A percentile compares a stretch with the other conserved stretches of the same genome.
Conservation (phyloP, 345 rosid genomes). For the Acer campestre region DNA sequence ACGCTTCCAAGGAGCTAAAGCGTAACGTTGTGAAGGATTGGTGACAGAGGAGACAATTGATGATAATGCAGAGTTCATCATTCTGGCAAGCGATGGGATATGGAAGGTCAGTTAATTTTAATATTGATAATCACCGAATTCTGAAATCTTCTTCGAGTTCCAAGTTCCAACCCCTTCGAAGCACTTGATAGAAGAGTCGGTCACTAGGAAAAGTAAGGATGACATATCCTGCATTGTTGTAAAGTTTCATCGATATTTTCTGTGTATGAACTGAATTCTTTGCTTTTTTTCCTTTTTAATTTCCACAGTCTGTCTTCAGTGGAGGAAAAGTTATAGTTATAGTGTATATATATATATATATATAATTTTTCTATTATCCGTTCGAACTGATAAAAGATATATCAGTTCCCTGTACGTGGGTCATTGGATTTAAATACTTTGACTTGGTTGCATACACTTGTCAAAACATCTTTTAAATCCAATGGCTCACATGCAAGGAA, state of each 20-base stretch:
- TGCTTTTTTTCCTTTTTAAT: background rate
- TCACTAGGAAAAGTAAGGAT: constrained; percentile 74
- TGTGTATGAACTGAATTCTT: background rate
- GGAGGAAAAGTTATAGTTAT: constrained; percentile 8
- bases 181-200: constrained; percentile 64
- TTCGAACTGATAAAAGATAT: too few relatives aligned
- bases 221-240: constrained; percentile 94
- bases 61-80: constrained; percentile 50
- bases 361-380: too few relatives aligned
- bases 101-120: constrained; percentile 68
- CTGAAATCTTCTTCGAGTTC: background rate
- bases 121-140: background rate
- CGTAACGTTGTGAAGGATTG: too few relatives aligned
- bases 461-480: too few relatives aligned
- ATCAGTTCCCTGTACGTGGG: too few relatives aligned
- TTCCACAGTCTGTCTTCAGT: background rate
- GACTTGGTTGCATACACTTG: too few relatives aligned
- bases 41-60: constrained; percentile 31
- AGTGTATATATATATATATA: too few relatives aligned
- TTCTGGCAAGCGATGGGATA: constrained; percentile 94
- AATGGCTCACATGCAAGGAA: too few relatives aligned
- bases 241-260: constrained; percentile 46
- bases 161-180: constrained; percentile 29
- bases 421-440: too few relatives aligned
- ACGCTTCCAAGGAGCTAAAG: too few relatives aligned